Evolutionary conservation across 108 stramenopile species (phyloP), one percentile per base, ranked within the genome.

Genomic region (Pseudonitzschia delicatissima): DNA sequence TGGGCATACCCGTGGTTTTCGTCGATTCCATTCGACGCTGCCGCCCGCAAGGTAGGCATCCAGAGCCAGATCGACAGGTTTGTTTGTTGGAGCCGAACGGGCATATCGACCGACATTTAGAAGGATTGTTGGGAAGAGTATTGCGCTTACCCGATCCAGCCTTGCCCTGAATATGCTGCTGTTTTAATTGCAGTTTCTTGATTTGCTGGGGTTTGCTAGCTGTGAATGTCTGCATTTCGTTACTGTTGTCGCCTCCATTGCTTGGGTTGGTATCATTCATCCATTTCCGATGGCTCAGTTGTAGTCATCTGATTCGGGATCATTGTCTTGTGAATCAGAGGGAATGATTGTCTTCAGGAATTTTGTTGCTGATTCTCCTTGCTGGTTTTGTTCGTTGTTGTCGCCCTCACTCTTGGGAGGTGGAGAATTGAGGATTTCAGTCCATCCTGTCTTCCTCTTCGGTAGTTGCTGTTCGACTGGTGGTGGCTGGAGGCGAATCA

Each of bases 201-300:
- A 53, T 66, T 66, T 66, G 64, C 6, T 66, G 6, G 32, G 64
- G 64, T 57, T 66, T 66, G 64, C 64, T 66, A n/a, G 64, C 64
- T 20, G 26, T 66, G 23, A 66, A 66, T 17, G 64, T 66, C 33
- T 66, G 47, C 34, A 66, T 28, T 15, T 65, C 21, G 11, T 65
- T 18, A 17, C 17, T 48, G 8, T 66, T 17, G 64, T 21, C 52
- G 48, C 53, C 23, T 23, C 32, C 64, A 11, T 66, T 17, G 50
- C 25, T 51, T 4, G 6, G 6, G 31, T 33, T 33, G 27, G 4
- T 25, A 25, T 51, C 27, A 25, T 51, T 25, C 9, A 42, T 1
- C 13, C 15, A 42, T 42, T 15, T 42, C 15, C 40, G 11, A 15
- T 42, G 11, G 40, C 13, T 15, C 40, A 31, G 53, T 11, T 55